A percentile compares a stretch with the other conserved stretches of the same genome.
Evolutionary conservation across 306 rosid genomes (phyloP).

Genomic region (Delonix regia): DNA sequence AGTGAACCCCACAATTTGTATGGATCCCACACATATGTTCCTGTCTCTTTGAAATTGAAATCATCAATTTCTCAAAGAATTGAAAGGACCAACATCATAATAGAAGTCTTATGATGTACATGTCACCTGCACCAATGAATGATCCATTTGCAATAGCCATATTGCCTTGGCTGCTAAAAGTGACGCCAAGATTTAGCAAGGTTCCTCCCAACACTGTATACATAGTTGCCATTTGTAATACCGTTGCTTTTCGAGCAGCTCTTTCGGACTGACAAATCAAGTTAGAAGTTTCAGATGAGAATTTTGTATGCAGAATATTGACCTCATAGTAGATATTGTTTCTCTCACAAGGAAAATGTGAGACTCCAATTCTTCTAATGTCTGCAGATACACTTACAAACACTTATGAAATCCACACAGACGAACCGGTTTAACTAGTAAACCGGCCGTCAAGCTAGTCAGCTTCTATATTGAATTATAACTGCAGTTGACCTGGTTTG

Average conservation of each 20-base stretch:
- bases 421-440: background rate
- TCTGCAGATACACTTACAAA: background rate
- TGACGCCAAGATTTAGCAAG: conserved; percentile 79
- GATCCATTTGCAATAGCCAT: conserved; percentile 76
- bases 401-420: too few relatives aligned
- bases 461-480: background rate
- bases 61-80: background rate
- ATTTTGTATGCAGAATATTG: background rate
- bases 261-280: conserved; percentile 73
- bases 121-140: conserved; percentile 81
- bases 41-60: background rate
- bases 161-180: conserved; percentile 75
- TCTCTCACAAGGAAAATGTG: background rate
- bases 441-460: background rate
- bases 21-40: background rate
- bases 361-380: background rate
- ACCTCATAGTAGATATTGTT: background rate
- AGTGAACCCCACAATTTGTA: background rate
- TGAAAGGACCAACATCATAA: background rate
- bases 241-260: conserved; percentile 85
- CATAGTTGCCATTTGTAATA: conserved; percentile 83
- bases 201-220: conserved; percentile 87
- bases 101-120: background rate
- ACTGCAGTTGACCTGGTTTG: too few relatives aligned
- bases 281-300: conserved; percentile 9